Conservation (phyloP, 1,284 basidiomycete species). For the Microbotryomycetes sp. region DNA sequence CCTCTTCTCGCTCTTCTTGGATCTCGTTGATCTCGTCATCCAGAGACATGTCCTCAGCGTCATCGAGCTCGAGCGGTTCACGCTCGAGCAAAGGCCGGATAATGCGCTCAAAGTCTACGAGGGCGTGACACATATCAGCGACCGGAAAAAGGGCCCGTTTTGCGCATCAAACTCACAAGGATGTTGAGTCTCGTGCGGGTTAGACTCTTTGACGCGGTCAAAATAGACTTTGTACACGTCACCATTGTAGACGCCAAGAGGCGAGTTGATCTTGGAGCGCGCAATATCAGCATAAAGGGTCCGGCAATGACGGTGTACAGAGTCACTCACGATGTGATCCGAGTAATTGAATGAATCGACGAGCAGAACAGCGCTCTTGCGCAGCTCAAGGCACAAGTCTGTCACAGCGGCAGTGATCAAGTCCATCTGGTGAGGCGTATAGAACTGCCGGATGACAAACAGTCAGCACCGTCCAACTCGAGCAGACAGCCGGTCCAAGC, state of each 20-base stretch:
- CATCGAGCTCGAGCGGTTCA: slow-evolving; percentile 41
- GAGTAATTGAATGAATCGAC: slow-evolving; percentile 50
- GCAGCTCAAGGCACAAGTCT: slow-evolving; percentile 46
- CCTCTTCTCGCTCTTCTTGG: slow-evolving; percentile 26
- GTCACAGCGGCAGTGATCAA: slow-evolving; percentile 38
- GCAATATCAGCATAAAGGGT: too few species aligned
- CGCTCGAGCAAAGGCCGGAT: slow-evolving; percentile 51
- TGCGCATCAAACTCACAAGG: slow-evolving; percentile 15
- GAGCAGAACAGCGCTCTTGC: slow-evolving; percentile 47
- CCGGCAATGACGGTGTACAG: too few species aligned
- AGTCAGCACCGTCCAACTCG: background rate
- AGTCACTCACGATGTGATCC: slow-evolving; percentile 46
- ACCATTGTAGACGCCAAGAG: slow-evolving; percentile 48
- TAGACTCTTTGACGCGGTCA: slow-evolving; percentile 42
- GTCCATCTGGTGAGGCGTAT: slow-evolving; percentile 31
- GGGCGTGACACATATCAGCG: slow-evolving; percentile 41
- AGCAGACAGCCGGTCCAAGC: too few species aligned
- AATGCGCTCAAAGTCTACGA: slow-evolving; percentile 49
- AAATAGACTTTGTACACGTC: slow-evolving; percentile 46
- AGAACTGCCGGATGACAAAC: slow-evolving; percentile 10
- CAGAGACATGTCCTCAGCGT: slow-evolving; percentile 44
- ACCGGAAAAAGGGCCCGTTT: slow-evolving; percentile 10
- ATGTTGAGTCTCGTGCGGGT: slow-evolving; percentile 34
- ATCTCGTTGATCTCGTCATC: slow-evolving; percentile 45
- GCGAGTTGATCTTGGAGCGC: slow-evolving; percentile 46